Evolutionary conservation across 805 yeast species (phyloP).

Genomic region (Schwanniomyces occidentalis): DNA sequence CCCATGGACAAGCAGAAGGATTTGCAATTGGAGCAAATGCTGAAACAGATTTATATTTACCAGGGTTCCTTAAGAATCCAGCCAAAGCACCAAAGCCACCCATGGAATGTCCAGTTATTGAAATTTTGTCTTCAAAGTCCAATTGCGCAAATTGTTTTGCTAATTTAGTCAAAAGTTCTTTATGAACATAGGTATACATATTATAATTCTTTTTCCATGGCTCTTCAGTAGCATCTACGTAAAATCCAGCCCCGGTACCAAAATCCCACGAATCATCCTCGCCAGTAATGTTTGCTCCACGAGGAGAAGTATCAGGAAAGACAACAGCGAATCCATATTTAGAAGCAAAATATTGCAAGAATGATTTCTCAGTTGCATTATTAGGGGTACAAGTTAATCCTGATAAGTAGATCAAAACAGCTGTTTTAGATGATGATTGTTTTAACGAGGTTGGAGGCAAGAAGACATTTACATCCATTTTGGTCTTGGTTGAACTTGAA

Average conservation of each 20-base stretch:
- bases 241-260: constrained; percentile 95
- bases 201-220: constrained; percentile 74
- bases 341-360: constrained; percentile 76
- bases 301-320: constrained; percentile 96
- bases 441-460: constrained; percentile 52
- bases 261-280: constrained; percentile 85
- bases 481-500: constrained; percentile 61
- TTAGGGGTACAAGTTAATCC: constrained; percentile 94
- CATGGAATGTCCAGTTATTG: constrained; percentile 97
- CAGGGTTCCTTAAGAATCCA: constrained; percentile 64
- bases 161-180: constrained; percentile 64
- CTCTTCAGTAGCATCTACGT: constrained; percentile 75
- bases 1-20: constrained; percentile 84
- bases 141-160: constrained; percentile 44
- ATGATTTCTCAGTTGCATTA: constrained; percentile 93
- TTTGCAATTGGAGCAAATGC: constrained; percentile 91
- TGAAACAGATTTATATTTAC: constrained; percentile 71
- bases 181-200: constrained; percentile 82
- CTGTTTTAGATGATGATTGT: constrained; percentile 43
- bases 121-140: constrained; percentile 58
- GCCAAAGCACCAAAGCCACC: constrained; percentile 94
- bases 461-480: constrained; percentile 83
- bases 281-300: constrained; percentile 77
- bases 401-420: constrained; percentile 77
- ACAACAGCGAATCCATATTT: constrained; percentile 84